Conservation (phyloP, 2,329 filamentous ascomycete species). For the Esteya vermicola region DNA sequence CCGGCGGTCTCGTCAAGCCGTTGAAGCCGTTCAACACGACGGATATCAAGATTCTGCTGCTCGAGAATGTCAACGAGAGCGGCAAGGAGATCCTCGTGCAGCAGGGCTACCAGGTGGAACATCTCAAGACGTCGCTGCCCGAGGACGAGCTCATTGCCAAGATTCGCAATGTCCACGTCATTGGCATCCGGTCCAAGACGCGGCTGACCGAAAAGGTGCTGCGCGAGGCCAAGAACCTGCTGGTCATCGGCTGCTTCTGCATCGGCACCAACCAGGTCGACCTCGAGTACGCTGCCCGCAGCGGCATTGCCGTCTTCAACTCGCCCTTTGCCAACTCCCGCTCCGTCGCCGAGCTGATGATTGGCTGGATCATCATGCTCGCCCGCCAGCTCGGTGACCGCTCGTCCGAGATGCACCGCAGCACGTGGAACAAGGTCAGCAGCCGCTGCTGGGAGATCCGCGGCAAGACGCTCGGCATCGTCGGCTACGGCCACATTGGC, state of each 20-base stretch:
- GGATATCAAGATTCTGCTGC: slow-evolving; percentile 88
- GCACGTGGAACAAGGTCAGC: slow-evolving; percentile 97
- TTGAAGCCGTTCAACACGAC: slow-evolving; percentile 92
- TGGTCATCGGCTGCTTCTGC: slow-evolving; percentile 96
- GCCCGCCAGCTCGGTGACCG: slow-evolving; percentile 88
- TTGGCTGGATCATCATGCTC: slow-evolving; percentile 81
- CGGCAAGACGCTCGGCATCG: slow-evolving; percentile 90
- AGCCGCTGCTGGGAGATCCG: slow-evolving; percentile 94
- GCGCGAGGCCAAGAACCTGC: slow-evolving; percentile 78
- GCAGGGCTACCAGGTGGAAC: slow-evolving; percentile 95
- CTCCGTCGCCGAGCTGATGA: slow-evolving; percentile 91
- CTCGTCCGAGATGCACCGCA: slow-evolving; percentile 84
- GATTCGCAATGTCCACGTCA: slow-evolving; percentile 90
- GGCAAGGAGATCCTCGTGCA: slow-evolving; percentile 67
- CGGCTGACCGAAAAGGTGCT: slow-evolving; percentile 80
- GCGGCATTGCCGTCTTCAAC: slow-evolving; percentile 96
- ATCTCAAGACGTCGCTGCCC: slow-evolving; percentile 72
- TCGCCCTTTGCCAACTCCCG: slow-evolving; percentile 97
- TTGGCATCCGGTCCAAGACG: slow-evolving; percentile 96
- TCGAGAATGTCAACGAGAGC: slow-evolving; percentile 92
- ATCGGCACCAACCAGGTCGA: slow-evolving; percentile 97
- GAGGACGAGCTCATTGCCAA: slow-evolving; percentile 95
- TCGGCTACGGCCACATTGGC: slow-evolving; percentile 95
- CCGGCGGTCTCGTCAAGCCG: slow-evolving; percentile 42
- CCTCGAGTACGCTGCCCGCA: slow-evolving; percentile 64